A percentile compares a stretch with the other conserved stretches of the same genome.
Evolutionary conservation across 768 basidiomycete species (phyloP).

Genomic region (Mycena metata): DNA sequence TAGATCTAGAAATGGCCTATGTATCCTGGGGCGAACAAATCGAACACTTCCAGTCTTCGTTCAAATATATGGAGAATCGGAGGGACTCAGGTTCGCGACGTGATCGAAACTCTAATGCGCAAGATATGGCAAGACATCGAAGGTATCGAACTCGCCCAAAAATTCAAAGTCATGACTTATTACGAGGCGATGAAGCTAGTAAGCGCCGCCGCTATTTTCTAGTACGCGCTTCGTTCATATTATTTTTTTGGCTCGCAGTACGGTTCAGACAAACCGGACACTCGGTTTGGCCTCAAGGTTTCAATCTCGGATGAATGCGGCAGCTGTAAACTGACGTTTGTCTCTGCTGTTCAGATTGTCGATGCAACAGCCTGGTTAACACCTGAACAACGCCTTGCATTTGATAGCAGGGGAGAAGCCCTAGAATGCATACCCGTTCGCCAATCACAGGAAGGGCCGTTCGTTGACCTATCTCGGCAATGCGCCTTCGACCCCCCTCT

Average conservation of each 20-base stretch:
- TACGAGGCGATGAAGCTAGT: conserved; percentile 91
- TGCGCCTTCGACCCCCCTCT: conserved; percentile 46
- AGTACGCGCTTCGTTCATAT: conserved; percentile 14
- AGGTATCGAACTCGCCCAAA: conserved; percentile 67
- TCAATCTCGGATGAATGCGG: conserved; percentile 4
- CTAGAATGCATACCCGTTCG: conserved; percentile 64
- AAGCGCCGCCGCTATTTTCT: conserved; percentile 45
- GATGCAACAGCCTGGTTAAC: conserved; percentile 57
- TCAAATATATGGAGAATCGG: conserved; percentile 84
- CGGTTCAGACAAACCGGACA: conserved; percentile 96
- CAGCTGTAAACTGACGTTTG: conserved; percentile 26
- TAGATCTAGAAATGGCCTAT: conserved; percentile 97
- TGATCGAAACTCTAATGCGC: conserved; percentile 82
- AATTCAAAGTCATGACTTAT: conserved; percentile 90
- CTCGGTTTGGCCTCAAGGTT: conserved; percentile 90
- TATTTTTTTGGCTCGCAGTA: conserved; percentile 63
- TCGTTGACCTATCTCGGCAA: conserved; percentile 57
- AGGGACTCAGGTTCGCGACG: conserved; percentile 82
- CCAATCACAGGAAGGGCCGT: conserved; percentile 53
- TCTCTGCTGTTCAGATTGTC: conserved; percentile 53
- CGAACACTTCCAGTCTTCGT: conserved; percentile 35
- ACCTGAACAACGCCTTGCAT: conserved; percentile 44
- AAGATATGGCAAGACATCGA: conserved; percentile 83
- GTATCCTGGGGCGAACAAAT: conserved; percentile 81
- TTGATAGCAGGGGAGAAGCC: conserved; percentile 49